Conservation (phyloP, 768 basidiomycete species). For the Amyloporia xantha region DNA sequence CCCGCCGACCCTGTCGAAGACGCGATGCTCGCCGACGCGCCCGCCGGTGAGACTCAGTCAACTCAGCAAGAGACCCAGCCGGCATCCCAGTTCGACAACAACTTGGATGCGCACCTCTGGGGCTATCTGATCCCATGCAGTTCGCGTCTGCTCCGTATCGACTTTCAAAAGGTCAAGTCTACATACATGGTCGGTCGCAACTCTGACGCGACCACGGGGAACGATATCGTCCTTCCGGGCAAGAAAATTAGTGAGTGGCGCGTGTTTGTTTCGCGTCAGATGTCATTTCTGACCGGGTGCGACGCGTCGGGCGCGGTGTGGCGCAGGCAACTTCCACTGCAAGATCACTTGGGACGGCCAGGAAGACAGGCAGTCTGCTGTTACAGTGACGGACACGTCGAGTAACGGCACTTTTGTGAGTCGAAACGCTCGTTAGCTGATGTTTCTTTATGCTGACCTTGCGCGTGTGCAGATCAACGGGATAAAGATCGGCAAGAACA, state of each 20-base stretch:
- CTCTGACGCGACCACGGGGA: constrained; percentile 18
- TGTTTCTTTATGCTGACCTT: not conserved
- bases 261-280: constrained; percentile 5
- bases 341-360: constrained; percentile 53
- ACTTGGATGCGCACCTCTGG: constrained; percentile 44
- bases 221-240: constrained; percentile 57
- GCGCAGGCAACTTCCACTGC: constrained; percentile 49
- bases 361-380: constrained; percentile 32
- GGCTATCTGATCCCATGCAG: constrained; percentile 66
- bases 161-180: constrained; percentile 50
- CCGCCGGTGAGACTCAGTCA: constrained; percentile 28
- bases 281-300: constrained; percentile 5
- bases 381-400: constrained; percentile 50
- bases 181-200: constrained; percentile 52
- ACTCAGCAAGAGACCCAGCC: constrained; percentile 35
- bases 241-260: constrained; percentile 63
- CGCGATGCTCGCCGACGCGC: constrained; percentile 14
- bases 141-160: constrained; percentile 43
- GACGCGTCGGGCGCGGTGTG: constrained; percentile 19
- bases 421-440: too few species aligned
- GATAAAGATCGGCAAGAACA: constrained; percentile 50
- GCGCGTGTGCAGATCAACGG: constrained; percentile 53
- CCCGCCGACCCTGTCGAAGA: constrained; percentile 6
- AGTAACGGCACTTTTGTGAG: constrained; percentile 73
- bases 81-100: constrained; percentile 29